Base-by-base conservation (phyloP, 2,329 filamentous ascomycete species). In the Huntiella decipiens region DNA sequence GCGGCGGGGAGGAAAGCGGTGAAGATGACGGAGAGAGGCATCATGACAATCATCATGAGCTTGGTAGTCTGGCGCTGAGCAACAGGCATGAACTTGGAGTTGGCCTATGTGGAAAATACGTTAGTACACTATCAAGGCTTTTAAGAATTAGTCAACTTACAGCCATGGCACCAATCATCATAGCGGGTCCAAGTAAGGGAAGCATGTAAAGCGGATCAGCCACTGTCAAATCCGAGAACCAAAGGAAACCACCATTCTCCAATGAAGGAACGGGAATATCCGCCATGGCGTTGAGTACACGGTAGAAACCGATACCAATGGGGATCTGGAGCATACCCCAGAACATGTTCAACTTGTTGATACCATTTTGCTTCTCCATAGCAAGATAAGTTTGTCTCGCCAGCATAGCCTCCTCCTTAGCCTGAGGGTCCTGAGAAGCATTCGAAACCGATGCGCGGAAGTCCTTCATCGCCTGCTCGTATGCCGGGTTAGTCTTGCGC, bases 281-380 rank as follows among this genome's bases (percentile, higher is more conserved):
- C 1, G 74, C 62, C 81, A 94, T 92, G 53, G 70, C 77, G 45
- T 74, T 71, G 52, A 92, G 60, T 39, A 88, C 66, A 50, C 82
- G 75, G 67, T 88, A 96, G 50, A 81, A 77, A 54, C 86, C 85
- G 59, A 77, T 85, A 50, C 80, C 82, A 52, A 93, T 66, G 4
- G 86, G 77, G 10, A 80, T 55, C 54, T 70, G 64, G 3, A 61
- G 40, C 37, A 66, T 55, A 11, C 58, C 54, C 62, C 63, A 64
- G 31, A 62, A 44, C 50, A 63, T 58, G 51, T 56, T 56, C 33
- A 51, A 43, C 44, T 56, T 57, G 45, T 55, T 57, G 31, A 59
- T 59, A 12, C 56, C 57, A 44, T 65, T 60, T 51, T 61, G 54
- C 52, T 63, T 51, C 35, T 52, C 51, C 36, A 51, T 50, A 5